phyloP scores from a whole-genome alignment of 345 rosid genomes.

The Toxicodendron radicans region DNA sequence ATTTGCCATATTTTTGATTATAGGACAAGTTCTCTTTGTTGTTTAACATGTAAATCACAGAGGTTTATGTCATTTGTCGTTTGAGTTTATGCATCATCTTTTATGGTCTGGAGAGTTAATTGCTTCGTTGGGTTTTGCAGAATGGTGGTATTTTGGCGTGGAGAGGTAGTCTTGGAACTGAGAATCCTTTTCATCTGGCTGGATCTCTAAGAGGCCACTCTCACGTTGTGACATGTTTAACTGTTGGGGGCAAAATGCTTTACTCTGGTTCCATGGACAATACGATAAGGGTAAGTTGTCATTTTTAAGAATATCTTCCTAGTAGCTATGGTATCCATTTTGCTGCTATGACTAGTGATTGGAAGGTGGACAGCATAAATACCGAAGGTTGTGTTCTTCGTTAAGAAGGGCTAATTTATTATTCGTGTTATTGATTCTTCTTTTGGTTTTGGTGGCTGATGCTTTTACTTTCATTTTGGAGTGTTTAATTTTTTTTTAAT shows the following conservation, averaged over 20 bases:
- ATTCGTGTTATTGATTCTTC: too few relatives aligned
- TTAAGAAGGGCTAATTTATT: too few relatives aligned
- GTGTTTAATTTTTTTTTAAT: background rate
- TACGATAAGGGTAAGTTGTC: slow-evolving; percentile 8
- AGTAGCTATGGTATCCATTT: background rate
- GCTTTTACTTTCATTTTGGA: background rate
- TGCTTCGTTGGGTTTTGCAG: slow-evolving; percentile 5
- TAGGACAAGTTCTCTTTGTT: background rate
- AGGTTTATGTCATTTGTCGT: background rate
- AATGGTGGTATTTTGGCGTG: slow-evolving; percentile 7
- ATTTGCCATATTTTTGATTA: background rate
- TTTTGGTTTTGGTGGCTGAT: background rate
- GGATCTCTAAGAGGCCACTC: slow-evolving; percentile 10
- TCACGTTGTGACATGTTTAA: background rate
- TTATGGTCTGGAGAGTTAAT: background rate
- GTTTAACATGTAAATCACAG: background rate
- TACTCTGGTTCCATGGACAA: slow-evolving; percentile 19
- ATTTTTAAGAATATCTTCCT: background rate
- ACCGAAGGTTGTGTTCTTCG: background rate
- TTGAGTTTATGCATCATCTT: background rate
- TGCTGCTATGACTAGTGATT: background rate
- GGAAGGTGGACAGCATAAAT: background rate
- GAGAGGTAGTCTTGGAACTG: background rate
- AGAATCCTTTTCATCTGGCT: slow-evolving; percentile 13
- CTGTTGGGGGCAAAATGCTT: slow-evolving; percentile 15